Evolutionary conservation across 148 eudicot genomes (phyloP), one percentile per base, ranked within the genome.

Genomic region (Chenopodium berlandieri): DNA sequence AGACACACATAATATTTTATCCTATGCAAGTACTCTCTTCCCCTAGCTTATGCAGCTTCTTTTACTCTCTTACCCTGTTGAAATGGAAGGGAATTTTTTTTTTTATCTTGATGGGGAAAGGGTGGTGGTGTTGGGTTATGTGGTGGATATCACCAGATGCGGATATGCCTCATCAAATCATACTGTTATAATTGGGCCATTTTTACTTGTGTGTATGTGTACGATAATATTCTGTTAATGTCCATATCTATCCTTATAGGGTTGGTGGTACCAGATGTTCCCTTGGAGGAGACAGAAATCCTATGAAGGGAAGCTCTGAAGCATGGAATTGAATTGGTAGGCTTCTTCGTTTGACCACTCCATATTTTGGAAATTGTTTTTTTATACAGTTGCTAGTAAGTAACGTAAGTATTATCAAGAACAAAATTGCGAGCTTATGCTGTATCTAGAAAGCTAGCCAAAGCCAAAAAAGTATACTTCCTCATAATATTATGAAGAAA

Each of bases 241-340:
- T 64, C 13, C 65, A 23, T 74, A 17, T 52, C 32, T 76, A 78
- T 76, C 25, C 54, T 87, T 83, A 80, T 89, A 96, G 99, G 99
- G 60, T 93, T 96, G 75, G 94, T 96, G 50, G 98, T 96, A 79
- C 99, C 98, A 60, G 99, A 96, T 84, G 98, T 94, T 67, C 99
- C 99, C 73, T 75, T 96, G 81, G 98, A 96, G 86, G 98, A 96
- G 92, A 94, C 95, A 56, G 91, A 88, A 87, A 54, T 80, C 75
- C 86, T 96, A 83, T 90, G 99, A 81, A 80, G 76, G 78, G 97
- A 96, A 89, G 99, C 99, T 88, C 58, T 75, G 14, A 86, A 89
- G 81, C 75, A 91, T 30, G 88, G 91, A 0, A 92, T 96, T 64
- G 99, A 96, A 84, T 85, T 96, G 98, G 98, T 94, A 83, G 73